A percentile compares a stretch with the other conserved stretches of the same genome.
phyloP scores from a whole-genome alignment of 768 basidiomycete species.

The Mycena rebaudengoi region DNA sequence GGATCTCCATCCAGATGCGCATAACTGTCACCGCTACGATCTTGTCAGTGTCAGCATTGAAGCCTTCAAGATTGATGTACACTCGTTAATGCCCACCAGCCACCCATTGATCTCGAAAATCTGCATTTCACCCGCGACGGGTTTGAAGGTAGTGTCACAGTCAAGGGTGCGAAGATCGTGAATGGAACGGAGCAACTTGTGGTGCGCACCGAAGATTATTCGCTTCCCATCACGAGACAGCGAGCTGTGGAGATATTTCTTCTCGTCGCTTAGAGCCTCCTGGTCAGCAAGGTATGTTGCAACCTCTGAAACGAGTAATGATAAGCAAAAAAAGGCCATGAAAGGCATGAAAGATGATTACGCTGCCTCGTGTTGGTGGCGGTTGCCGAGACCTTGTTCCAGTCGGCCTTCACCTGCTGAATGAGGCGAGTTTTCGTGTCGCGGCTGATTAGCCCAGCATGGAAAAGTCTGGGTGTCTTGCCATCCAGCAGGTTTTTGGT shows the following conservation, averaged over 20 bases:
- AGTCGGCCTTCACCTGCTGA: conserved; percentile 4
- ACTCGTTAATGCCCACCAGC: conserved; percentile 4
- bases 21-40: conserved; percentile 16
- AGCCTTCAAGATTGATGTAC: background rate
- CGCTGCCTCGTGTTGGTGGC: background rate
- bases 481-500: conserved; percentile 8
- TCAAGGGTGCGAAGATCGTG: too few species aligned
- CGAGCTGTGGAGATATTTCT: conserved; percentile 9
- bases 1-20: conserved; percentile 21
- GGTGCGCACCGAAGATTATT: conserved; percentile 6
- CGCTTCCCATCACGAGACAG: background rate
- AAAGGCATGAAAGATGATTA: background rate
- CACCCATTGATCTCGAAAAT: conserved; percentile 9
- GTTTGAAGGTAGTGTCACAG: conserved; percentile 12
- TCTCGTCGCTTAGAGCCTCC: background rate
- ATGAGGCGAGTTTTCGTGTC: background rate
- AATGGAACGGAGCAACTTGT: background rate
- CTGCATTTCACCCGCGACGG: background rate
- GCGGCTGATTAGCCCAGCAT: background rate
- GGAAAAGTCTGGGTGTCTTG: conserved; percentile 1
- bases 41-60: background rate
- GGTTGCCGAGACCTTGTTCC: background rate
- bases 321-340: background rate
- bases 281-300: conserved; percentile 3
- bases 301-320: background rate